Evolutionary conservation across 1,284 basidiomycete genomes (phyloP), one percentile per base, ranked within the genome.

Genomic region (Polyporus tsugae): DNA sequence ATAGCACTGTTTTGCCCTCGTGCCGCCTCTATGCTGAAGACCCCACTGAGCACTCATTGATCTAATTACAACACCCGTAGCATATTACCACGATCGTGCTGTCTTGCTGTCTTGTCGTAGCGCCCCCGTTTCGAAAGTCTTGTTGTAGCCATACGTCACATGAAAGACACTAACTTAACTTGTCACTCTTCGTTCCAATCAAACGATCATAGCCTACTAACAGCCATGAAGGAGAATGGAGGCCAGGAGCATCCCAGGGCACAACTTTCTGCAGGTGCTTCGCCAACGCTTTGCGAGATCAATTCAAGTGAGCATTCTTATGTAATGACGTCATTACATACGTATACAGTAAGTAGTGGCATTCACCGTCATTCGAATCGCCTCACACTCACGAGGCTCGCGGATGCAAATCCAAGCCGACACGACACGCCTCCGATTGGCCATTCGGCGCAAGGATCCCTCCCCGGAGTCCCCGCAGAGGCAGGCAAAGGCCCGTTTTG

Each of bases 101-200:
- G 11, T 52, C 46, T 52, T 52, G 46, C 46, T 52, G 22, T 52
- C 46, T 52, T 52, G 22, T 29, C 10, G 22, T 25, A n/a, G 22
- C n/a, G 22, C 46, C 46, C 46, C 46, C 46, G 46, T 49, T 49
- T 49, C 46, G 25, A 25, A 49, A 22, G 46, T 49, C 46, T 49
- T 49, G 46, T 49, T 49, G 46, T 49, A 46, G 44, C 15, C 2
- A 22, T 22, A 25, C 11, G 46, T 49, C 46, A 49, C 46, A 25
- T 49, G 46, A 10, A 49, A 11, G 25, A 49, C 10, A 9, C 22
- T 22, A 25, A 49, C 41, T 42, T 17, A 17, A 42, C 19, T 42
- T 13, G 41, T 17, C 17, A 4, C 15, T 17, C 11, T 42, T 15
- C 41, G 22, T 22, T 49, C 46, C 22, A 49, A 49, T 49, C 22